phyloP scores from a whole-genome alignment of 2,329 filamentous ascomycete species.

The Aspergillus caelatus region DNA sequence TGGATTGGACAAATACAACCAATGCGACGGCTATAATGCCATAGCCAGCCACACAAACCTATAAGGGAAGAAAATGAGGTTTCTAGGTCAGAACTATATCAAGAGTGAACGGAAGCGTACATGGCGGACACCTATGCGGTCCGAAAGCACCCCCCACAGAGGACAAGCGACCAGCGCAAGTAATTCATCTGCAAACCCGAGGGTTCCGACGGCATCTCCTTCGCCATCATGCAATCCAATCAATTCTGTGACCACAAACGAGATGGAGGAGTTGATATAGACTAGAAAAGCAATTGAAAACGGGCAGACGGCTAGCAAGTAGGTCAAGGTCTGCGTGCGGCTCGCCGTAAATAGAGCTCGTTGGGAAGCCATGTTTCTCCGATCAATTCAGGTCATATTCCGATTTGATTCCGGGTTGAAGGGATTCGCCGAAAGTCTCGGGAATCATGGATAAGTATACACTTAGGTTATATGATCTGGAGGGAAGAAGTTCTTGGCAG shows the following conservation, averaged over 20 bases:
- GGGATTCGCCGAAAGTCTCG: background rate
- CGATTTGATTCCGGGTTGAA: background rate
- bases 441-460: background rate
- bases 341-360: conserved; percentile 58
- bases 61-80: conserved; percentile 5
- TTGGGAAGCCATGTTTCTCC: conserved; percentile 30
- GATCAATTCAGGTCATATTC: background rate
- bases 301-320: conserved; percentile 64
- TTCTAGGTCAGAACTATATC: background rate
- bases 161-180: conserved; percentile 53
- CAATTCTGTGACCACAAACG: conserved; percentile 66
- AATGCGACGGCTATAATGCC: conserved; percentile 76
- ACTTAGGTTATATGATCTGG: background rate
- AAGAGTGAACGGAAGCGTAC: conserved; percentile 33
- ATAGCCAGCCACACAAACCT: conserved; percentile 73
- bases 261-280: conserved; percentile 66
- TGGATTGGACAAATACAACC: conserved; percentile 79
- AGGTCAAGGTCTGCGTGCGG: conserved; percentile 59
- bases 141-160: conserved; percentile 53
- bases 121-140: conserved; percentile 51
- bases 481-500: background rate
- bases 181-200: conserved; percentile 55
- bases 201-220: conserved; percentile 62
- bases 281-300: conserved; percentile 69
- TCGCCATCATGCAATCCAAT: conserved; percentile 59